Base-by-base conservation (phyloP, 345 rosid species). In the Arabis hirsuta region DNA sequence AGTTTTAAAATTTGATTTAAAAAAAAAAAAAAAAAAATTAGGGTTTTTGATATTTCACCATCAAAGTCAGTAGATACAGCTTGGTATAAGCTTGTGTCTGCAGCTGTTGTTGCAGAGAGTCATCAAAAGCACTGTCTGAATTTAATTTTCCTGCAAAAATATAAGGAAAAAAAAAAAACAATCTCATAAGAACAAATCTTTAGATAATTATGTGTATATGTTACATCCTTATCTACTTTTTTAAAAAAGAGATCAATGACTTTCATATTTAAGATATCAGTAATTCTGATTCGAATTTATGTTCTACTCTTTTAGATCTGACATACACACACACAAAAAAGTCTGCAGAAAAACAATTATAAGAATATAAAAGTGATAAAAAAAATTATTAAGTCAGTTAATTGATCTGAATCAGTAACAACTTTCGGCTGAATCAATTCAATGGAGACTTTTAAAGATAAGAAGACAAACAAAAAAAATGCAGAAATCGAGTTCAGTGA, bases 31-130 rank as follows among this genome's bases (percentile, higher is more conserved):
- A 34, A 34, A 1, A 6, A 34, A 36, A 36, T 69, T 76, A 76
- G 80, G 76, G 85, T 68, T 82, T 78, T 83, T 54, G 95, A 90
- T 73, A 81, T 72, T 81, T 89, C 95, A 77, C 86, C 26, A 81
- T 89, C 96, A 82, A 83, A 87, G 97, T 85, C 98, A 94, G 97
- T 71, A 74, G 72, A 80, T 79, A 73, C 84, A 56, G 84, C 76
- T 70, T 82, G 72, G 81, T 78, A 77, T 77, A 72, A 81, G 83
- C 83, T 84, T 34, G 38, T 90, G 68, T 79, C 71, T 76, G 78
- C 45, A 73, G 47, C 59, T 22, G 85, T 80, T 80, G 84, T 80
- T 80, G 84, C 72, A 79, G 77, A 79, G 77, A 69, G 84, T 78
- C 82, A 77, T 80, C 84, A 81, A 83, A 85, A 78, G 89, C 85